phyloP scores from a whole-genome alignment of 2,329 filamentous ascomycete species.

The Colletotrichum godetiae region DNA sequence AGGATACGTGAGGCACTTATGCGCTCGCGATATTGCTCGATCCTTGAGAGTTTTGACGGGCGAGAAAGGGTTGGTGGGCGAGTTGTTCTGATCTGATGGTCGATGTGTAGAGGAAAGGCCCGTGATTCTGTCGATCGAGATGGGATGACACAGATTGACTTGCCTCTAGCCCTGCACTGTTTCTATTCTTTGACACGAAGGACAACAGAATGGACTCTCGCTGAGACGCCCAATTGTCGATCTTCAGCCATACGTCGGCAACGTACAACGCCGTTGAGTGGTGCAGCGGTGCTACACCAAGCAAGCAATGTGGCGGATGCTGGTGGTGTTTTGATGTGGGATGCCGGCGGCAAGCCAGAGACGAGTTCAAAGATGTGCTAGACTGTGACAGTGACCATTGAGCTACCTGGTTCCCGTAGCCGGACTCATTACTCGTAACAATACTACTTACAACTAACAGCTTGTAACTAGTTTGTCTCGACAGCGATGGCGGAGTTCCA shows the following conservation, averaged over 20 bases:
- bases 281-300: neutral
- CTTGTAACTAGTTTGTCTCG: neutral
- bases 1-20: slow-evolving; percentile 4
- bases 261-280: neutral
- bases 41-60: neutral
- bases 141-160: neutral
- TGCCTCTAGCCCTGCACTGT: neutral
- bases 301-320: neutral
- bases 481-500: neutral
- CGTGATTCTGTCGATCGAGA: neutral
- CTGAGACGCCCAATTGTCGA: neutral
- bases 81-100: neutral
- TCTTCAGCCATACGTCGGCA: neutral
- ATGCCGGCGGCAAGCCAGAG: neutral
- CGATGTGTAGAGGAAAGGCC: neutral
- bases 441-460: neutral
- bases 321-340: neutral
- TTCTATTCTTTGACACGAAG: neutral
- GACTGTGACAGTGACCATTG: neutral
- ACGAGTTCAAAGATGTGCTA: neutral
- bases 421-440: slow-evolving; percentile 12
- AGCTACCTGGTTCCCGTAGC: neutral
- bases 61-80: neutral
- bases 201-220: neutral
- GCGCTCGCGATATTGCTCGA: neutral